Conservation (phyloP, 2,329 filamentous ascomycete species). For the Monilinia polystroma region DNA sequence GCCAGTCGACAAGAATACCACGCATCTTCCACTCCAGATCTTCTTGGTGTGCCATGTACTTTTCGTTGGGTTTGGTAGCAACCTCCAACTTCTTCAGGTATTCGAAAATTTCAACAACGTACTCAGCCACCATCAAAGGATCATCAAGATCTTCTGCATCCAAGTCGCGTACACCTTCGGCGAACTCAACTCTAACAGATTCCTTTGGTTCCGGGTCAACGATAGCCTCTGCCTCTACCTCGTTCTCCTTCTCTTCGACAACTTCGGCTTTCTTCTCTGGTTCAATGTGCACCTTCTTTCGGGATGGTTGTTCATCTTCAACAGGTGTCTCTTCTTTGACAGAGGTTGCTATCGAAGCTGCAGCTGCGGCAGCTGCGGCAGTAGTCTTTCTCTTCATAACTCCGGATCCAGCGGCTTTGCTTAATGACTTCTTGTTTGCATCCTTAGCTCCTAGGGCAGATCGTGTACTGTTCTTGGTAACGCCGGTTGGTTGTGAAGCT, state of each 20-base stretch:
- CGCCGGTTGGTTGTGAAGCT: conserved; percentile 73
- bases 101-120: conserved; percentile 95
- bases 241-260: conserved; percentile 43
- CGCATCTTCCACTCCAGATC: conserved; percentile 99
- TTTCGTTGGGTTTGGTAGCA: conserved; percentile 77
- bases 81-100: conserved; percentile 87
- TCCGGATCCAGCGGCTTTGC: conserved; percentile 74
- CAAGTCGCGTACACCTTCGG: conserved; percentile 59
- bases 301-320: conserved; percentile 67
- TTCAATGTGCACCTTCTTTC: conserved; percentile 63
- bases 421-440: conserved; percentile 61
- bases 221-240: conserved; percentile 40
- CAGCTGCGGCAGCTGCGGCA: conserved; percentile 46
- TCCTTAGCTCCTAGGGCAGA: conserved; percentile 66
- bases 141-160: conserved; percentile 89
- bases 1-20: conserved; percentile 95
- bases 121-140: conserved; percentile 96
- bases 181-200: conserved; percentile 35
- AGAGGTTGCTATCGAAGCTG: conserved; percentile 48
- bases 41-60: conserved; percentile 94
- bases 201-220: conserved; percentile 35
- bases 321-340: conserved; percentile 59
- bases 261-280: conserved; percentile 48
- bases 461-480: conserved; percentile 68
- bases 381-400: conserved; percentile 71